Evolutionary conservation across 768 basidiomycete species (phyloP), one percentile per base, ranked within the genome.

Genomic region (Royoungia palumana): DNA sequence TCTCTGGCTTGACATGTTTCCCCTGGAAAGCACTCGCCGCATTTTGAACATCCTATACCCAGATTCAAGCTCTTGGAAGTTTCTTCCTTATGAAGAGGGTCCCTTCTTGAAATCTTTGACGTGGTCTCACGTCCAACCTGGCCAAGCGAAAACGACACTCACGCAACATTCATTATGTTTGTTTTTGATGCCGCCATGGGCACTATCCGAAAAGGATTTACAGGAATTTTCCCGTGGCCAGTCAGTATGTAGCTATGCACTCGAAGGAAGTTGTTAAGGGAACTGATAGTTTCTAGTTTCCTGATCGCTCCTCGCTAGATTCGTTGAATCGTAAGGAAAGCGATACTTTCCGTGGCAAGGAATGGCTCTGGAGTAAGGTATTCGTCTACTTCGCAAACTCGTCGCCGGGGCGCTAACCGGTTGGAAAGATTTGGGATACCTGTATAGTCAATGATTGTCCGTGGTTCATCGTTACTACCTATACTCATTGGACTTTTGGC

Each of bases 341-440:
- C 21, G 32, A 44, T 17, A 32, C 40, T 68, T 43, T 60, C 36
- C 53, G 45, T 69, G 75, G 51, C 66, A 51, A 73, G 43, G 71
- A 82, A 53, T 72, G 78, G 50, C 51, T 83, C 37, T 84, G 82
- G 82, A 77, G 72, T 28, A 83, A 83, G 74, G 66, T 67, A 50
- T 16, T 51, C 47, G 5, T 13, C 36, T 22, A 7, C 39, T 41
- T 41, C 6, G 16, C 32, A 32, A 20, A 34, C 35, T 5, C 14
- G 27, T 34, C 14, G 24, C 32, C 14, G 17, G 13, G 22, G 24
- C 13, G 24, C 50, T 66, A 32, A 64, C 39, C 6, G 42, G 9
- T 30, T 8, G 6, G 32, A 19, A 37, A 74, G 72, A 34, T 75
- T 20, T 75, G 70, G 68, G 75, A 76, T 44, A 46, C 62, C 12